A percentile compares a stretch with the other conserved stretches of the same genome.
phyloP scores from a whole-genome alignment of 1,284 basidiomycete genomes.

The Stereum hirsutum region DNA sequence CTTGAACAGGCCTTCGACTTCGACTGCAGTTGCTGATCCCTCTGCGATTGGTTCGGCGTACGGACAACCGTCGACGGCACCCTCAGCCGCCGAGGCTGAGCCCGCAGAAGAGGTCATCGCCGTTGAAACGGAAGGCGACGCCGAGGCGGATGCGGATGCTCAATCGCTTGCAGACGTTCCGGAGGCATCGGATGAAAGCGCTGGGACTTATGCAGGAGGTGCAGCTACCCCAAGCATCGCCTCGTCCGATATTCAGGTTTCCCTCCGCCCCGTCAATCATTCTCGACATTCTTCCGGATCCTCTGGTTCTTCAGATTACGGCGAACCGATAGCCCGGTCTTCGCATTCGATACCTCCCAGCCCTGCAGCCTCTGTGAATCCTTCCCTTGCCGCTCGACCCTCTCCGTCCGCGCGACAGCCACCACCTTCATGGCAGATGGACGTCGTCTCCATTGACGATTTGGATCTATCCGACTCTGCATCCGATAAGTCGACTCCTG shows the following conservation, averaged over 20 bases:
- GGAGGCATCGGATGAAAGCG: slow-evolving; percentile 3
- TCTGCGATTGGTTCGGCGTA: neutral
- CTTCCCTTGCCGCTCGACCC: too few relatives aligned
- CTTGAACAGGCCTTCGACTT: neutral
- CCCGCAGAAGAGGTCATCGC: neutral
- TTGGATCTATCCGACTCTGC: slow-evolving; percentile 67
- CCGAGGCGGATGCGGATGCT: neutral
- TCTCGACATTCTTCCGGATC: slow-evolving; percentile 38
- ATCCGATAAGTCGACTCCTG: slow-evolving; percentile 30
- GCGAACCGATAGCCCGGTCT: slow-evolving; percentile 8
- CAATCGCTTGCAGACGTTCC: neutral
- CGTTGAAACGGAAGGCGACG: neutral
- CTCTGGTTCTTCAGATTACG: slow-evolving; percentile 33
- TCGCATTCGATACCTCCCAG: too few relatives aligned
- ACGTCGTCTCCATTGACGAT: slow-evolving; percentile 68
- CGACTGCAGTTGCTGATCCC: neutral
- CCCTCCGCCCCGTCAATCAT: slow-evolving; percentile 4
- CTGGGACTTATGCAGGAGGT: neutral
- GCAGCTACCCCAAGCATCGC: too few relatives aligned
- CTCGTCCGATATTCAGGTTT: slow-evolving; percentile 1
- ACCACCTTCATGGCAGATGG: slow-evolving; percentile 59
- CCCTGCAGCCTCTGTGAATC: too few relatives aligned
- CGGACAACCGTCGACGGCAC: neutral
- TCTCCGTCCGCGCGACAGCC: too few relatives aligned
- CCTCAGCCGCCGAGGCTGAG: neutral